A percentile compares a stretch with the other conserved stretches of the same genome.
Evolutionary conservation across 306 rosid species (phyloP).

Genomic region (Rubus idaeus): DNA sequence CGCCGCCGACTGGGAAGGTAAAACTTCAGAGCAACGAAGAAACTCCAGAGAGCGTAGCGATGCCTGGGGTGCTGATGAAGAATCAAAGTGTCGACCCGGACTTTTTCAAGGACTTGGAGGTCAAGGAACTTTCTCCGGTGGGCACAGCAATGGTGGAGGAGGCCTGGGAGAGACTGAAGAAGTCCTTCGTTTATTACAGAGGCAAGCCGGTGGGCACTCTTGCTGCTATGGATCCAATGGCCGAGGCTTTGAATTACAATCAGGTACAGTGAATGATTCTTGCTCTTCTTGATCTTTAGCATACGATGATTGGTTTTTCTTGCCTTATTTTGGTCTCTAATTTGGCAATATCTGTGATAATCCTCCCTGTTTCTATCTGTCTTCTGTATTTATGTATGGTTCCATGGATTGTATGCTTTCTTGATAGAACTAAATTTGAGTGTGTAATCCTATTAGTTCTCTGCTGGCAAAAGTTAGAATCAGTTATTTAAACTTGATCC

Average conservation of each 20-base stretch:
- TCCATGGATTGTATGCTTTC: too few relatives aligned
- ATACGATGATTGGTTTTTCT: neutral
- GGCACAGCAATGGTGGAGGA: constrained; percentile 20
- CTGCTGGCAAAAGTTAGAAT: neutral
- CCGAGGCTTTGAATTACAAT: constrained; percentile 30
- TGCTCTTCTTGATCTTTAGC: neutral
- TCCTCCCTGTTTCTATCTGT: neutral
- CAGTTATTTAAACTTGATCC: too few relatives aligned
- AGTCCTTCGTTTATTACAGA: constrained; percentile 14
- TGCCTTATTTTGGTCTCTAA: neutral
- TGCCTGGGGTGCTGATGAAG: too few relatives aligned
- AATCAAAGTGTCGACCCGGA: too few relatives aligned
- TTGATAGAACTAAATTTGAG: neutral
- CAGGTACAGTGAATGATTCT: constrained; percentile 14
- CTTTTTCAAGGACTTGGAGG: too few relatives aligned
- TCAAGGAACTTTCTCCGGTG: too few relatives aligned
- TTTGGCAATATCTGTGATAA: neutral
- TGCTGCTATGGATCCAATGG: constrained; percentile 31
- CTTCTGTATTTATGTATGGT: neutral
- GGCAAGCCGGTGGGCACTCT: constrained; percentile 32
- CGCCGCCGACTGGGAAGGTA: too few relatives aligned
- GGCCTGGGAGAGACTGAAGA: constrained; percentile 31
- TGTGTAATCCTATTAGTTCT: neutral
- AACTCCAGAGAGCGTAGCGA: too few relatives aligned
- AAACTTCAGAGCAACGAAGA: too few relatives aligned